Conservation (phyloP, 2,329 filamentous ascomycete species). For the Cladophialophora exuberans region DNA sequence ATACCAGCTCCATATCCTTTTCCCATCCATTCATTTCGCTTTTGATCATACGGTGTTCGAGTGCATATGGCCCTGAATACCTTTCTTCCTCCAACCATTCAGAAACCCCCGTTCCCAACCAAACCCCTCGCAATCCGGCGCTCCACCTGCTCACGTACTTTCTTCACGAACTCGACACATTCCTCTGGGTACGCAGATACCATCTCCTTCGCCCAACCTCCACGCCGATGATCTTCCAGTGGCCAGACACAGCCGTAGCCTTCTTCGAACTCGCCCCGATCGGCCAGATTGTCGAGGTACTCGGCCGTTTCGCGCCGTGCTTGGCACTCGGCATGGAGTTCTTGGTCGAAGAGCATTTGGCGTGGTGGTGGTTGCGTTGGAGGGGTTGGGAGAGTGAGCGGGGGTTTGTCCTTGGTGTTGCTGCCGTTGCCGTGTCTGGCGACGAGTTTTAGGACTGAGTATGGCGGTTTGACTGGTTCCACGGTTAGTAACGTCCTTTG, state of each 20-base stretch:
- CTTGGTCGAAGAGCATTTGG: conserved; percentile 18
- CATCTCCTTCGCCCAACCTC: conserved; percentile 23
- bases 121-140: no score
- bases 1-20: no score
- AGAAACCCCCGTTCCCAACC: no score
- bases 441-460: conserved; percentile 22
- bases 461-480: conserved; percentile 12
- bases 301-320: conserved; percentile 60
- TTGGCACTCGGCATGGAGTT: conserved; percentile 42
- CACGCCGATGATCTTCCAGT: conserved; percentile 21
- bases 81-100: no score
- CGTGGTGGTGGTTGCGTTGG: no score
- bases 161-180: conserved; percentile 12
- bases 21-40: no score
- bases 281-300: conserved; percentile 48
- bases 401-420: no score
- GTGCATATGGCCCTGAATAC: no score
- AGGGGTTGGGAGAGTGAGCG: no score
- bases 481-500: not conserved
- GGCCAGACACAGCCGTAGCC: conserved; percentile 22
- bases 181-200: conserved; percentile 18
- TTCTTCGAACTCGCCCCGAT: conserved; percentile 17
- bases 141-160: conserved; percentile 1
- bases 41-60: no score
- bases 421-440: conserved; percentile 13